Conservation (phyloP, 257 asterid genomes). For the Solanum piurae region DNA sequence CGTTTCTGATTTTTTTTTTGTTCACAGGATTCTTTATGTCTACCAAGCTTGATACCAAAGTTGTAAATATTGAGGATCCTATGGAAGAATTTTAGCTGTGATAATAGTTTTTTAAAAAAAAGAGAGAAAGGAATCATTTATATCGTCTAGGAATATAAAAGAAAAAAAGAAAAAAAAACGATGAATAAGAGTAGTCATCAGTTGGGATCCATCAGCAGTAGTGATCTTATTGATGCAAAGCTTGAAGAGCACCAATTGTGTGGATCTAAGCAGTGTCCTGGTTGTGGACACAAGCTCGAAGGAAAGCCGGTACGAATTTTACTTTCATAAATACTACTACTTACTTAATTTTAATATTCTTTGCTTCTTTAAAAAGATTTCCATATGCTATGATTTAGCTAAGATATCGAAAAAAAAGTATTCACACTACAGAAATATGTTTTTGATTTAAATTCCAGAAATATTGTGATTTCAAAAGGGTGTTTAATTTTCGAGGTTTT, state of each 20-base stretch:
- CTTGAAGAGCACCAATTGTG: constrained; percentile 91
- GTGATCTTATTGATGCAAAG: constrained; percentile 92
- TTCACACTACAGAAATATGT: neutral
- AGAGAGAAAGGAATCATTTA: neutral
- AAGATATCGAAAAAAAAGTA: neutral
- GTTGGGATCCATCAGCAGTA: constrained; percentile 60
- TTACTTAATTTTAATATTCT: constrained; percentile 15
- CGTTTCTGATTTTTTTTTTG: neutral
- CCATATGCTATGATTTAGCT: neutral
- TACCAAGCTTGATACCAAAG: neutral
- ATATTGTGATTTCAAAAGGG: neutral
- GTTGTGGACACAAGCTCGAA: constrained; percentile 94
- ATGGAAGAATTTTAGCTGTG: neutral
- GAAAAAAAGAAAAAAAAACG: neutral
- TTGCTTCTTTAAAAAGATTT: constrained; percentile 25
- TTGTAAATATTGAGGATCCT: neutral
- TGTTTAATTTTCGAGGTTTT: neutral
- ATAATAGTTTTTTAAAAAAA: neutral
- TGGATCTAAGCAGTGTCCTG: constrained; percentile 94
- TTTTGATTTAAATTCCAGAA: neutral
- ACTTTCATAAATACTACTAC: neutral
- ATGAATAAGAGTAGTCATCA: constrained; percentile 52
- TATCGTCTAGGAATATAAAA: neutral
- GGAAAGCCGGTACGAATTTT: constrained; percentile 62
- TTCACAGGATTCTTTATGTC: neutral